These are phyloP conservation scores for Wickerhamiella domercqiae DNA, from an alignment of 805 yeast genomes.

Conservation along the genomic window DNA sequence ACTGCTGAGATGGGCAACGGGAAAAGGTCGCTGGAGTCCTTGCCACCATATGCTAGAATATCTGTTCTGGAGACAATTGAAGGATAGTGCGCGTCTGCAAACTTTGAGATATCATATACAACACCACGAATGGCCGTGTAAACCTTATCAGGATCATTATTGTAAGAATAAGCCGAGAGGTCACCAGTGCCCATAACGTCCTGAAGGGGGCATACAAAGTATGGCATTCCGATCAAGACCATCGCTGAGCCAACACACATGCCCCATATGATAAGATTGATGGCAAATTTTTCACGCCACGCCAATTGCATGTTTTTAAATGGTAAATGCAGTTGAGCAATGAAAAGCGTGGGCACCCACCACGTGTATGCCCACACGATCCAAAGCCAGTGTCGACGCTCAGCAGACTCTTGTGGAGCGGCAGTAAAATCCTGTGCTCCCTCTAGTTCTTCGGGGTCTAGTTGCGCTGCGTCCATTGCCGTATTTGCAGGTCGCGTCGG, in stretches of 20 bases:
- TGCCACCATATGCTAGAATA: constrained; percentile 27
- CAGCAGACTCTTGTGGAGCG: constrained; percentile 17
- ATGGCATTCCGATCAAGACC: constrained; percentile 27
- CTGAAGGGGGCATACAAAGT: constrained; percentile 28
- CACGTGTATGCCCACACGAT: constrained; percentile 26
- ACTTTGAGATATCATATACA: constrained; percentile 26
- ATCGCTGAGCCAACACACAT: constrained; percentile 23
- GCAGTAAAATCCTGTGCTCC: constrained; percentile 21
- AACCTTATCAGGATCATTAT: constrained; percentile 21
- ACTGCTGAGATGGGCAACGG: constrained; percentile 29
- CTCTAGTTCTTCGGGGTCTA: constrained; percentile 22
- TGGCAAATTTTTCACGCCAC: constrained; percentile 31
- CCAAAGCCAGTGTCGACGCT: constrained; percentile 26
- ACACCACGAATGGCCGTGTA: constrained; percentile 27
- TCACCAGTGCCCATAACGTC: constrained; percentile 24
- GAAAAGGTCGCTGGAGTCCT: constrained; percentile 24
- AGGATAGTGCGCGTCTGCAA: constrained; percentile 28
- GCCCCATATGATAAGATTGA: constrained; percentile 29
- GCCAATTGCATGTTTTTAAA: constrained; percentile 27
- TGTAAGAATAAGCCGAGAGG: constrained; percentile 20
- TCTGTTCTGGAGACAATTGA: constrained; percentile 23
- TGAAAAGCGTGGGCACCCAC: constrained; percentile 27
- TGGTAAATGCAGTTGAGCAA: constrained; percentile 20
- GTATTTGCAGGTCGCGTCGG: neutral
- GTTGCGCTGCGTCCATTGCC: constrained; percentile 1